Base-by-base conservation (phyloP, 306 rosid species). In the Malus fusca region DNA sequence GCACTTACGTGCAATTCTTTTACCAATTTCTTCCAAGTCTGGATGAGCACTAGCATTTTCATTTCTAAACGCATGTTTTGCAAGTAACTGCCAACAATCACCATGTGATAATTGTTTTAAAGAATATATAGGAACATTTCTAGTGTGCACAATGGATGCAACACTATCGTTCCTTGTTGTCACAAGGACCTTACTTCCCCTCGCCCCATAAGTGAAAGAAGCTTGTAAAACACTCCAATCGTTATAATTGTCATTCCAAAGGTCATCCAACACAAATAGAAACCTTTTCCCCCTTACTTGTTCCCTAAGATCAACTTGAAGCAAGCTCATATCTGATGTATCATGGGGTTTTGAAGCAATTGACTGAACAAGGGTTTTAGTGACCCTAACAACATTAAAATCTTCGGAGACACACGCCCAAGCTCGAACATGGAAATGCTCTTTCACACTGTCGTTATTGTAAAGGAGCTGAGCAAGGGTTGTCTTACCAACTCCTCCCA, bases 1-100 rank as follows among this genome's bases (percentile, higher is more conserved):
- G 60, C 86, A 85, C 59, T 79, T 85, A 0, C 0, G 4, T 28
- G 63, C 67, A 4, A 82, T 82, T 30, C 59, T 33, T 37, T 30
- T 37, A 2, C 82, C 88, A 31, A 84, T 78, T 8, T 23, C 43
- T 61, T 61, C 18, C 25, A 74, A 46, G 19, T 43, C 4, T 19
- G 37, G 35, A 72, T 72, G 33, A 11, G 35, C 37, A 72, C 31
- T 19, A 0, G 35, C 2, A 10, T 6, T 23, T 26, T 40, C 40
- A 44, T 74, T 23, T 30, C 21, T 2, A 18, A 77, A 70, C 3
- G 69, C 81, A 59, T 30, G 62, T 26, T 8, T 69, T 3, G 51
- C 40, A 22, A 77, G 63, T 60, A 77, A 12, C n/a, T 2, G 2
- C 76, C 74, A 77, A 10, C 81, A 69, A 69, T 70, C 76, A 21